These are phyloP conservation scores for Xerocomus nothofagi DNA, from an alignment of 1,284 basidiomycete species.

Conservation along the genomic window DNA sequence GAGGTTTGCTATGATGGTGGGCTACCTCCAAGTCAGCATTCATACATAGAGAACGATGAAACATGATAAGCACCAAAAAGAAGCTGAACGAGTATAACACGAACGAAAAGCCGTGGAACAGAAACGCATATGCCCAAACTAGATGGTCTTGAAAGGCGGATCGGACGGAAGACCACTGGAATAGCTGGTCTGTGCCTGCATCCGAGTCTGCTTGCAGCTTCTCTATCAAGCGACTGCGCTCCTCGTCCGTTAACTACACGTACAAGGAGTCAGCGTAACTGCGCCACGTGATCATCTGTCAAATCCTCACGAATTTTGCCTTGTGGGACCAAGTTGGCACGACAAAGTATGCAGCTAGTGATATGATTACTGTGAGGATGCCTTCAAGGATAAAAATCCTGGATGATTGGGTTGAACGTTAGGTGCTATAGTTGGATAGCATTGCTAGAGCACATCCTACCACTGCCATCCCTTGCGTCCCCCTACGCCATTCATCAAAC, in stretches of 20 bases:
- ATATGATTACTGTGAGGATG: conserved; percentile 48
- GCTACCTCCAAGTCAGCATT: conserved; percentile 34
- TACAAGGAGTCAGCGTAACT: neutral
- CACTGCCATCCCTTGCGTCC: conserved; percentile 57
- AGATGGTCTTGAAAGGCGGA: conserved; percentile 59
- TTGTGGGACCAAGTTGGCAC: conserved; percentile 59
- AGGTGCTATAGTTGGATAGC: neutral
- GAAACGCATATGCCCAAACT: conserved; percentile 63
- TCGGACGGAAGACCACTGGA: conserved; percentile 51
- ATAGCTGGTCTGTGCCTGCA: conserved; percentile 48
- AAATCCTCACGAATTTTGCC: conserved; percentile 50
- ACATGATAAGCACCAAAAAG: conserved; percentile 44
- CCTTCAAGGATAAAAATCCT: conserved; percentile 69
- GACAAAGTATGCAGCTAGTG: conserved; percentile 51
- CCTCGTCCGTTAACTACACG: conserved; percentile 50
- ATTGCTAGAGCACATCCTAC: conserved; percentile 25
- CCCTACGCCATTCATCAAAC: conserved; percentile 59
- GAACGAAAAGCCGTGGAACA: conserved; percentile 68
- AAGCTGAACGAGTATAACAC: conserved; percentile 55
- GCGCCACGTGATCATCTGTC: neutral
- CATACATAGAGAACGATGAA: neutral
- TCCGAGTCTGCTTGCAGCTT: conserved; percentile 55
- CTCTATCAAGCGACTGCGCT: conserved; percentile 47
- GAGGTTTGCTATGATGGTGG: conserved; percentile 59
- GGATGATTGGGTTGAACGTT: neutral